Base-by-base conservation (phyloP, 139 green algal species). In the Coelastrella sp. region DNA sequence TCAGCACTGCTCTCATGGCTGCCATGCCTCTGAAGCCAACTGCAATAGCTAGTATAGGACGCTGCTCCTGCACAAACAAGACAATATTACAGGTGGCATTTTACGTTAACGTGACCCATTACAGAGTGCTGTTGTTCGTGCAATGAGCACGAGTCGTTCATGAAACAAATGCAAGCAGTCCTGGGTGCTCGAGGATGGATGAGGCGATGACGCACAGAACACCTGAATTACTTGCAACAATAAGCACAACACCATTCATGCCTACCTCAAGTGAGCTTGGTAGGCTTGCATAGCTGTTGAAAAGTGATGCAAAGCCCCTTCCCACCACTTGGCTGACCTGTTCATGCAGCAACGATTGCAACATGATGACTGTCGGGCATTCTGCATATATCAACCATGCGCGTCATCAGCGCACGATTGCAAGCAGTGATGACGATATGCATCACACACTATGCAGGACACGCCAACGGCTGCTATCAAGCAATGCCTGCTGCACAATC, bases 281-380 rank as follows among this genome's bases (percentile, higher is more conserved):
- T 6, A 96, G 59, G 15, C 79, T 81, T 57, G 90, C 85, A 41
- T 90, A 91, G 48, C 79, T 89, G 74, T 90, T 92, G 79, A 97
- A 94, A 23, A 98, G 89, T 0, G 92, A 94, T 8, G 89, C 86
- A 78, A 95, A 98, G 88, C 94, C 94, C 0, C 90, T 86, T 0
- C 94, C 94, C 13, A 95, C 78, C 11, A 96, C 92, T 50, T 94
- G 79, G 59, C 86, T 95, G 51, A 97, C 91, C 89, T 94, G 86
- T 51, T 62, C 11, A 45, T 41, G 45, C 66, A 75, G 48, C 13
- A 57, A 11, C 2, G 48, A 11, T 15, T 57, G n/a, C 17, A 57
- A 15, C 48, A 2, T 4, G 48, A 57, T 57, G 13, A 15, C 48
- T 57, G 13, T 11, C 48, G 17, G 17, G 48, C 13, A 15, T 57